These are phyloP conservation scores for Cytospora leucostoma DNA, from an alignment of 2,329 filamentous ascomycete genomes.

Conservation along the genomic window DNA sequence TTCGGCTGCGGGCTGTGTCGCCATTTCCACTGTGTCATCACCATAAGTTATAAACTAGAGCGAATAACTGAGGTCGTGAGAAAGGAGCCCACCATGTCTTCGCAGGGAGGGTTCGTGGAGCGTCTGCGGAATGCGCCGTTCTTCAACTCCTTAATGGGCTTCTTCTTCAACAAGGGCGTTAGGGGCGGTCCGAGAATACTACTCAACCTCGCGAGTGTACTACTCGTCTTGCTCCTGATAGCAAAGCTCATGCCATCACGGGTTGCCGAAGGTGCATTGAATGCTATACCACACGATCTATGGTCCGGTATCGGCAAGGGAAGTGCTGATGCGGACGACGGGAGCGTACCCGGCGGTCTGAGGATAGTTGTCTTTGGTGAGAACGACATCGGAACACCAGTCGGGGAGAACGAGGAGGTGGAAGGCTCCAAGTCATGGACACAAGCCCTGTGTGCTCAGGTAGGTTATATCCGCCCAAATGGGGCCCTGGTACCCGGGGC, in stretches of 20 bases:
- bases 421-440: slow-evolving; percentile 45
- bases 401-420: slow-evolving; percentile 26
- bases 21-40: neutral
- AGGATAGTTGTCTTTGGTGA: slow-evolving; percentile 57
- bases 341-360: slow-evolving; percentile 37
- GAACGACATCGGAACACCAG: slow-evolving; percentile 46
- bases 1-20: neutral
- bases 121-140: slow-evolving; percentile 13
- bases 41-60: neutral
- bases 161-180: slow-evolving; percentile 35
- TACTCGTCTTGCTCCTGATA: slow-evolving; percentile 31
- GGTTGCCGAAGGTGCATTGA: slow-evolving; percentile 29
- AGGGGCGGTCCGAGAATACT: slow-evolving; percentile 35
- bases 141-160: slow-evolving; percentile 31
- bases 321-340: slow-evolving; percentile 1
- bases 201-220: slow-evolving; percentile 32
- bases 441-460: slow-evolving; percentile 50
- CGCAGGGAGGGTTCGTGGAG: slow-evolving; percentile 11
- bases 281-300: slow-evolving; percentile 27
- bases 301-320: slow-evolving; percentile 23
- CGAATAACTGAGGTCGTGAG: slow-evolving; percentile 17
- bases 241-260: slow-evolving; percentile 30
- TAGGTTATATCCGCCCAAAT: slow-evolving; percentile 32
- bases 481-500: too few species aligned
- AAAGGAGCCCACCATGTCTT: slow-evolving; percentile 20